These are phyloP conservation scores for Quercus cerris DNA, from an alignment of 306 rosid genomes.

Conservation along the genomic window DNA sequence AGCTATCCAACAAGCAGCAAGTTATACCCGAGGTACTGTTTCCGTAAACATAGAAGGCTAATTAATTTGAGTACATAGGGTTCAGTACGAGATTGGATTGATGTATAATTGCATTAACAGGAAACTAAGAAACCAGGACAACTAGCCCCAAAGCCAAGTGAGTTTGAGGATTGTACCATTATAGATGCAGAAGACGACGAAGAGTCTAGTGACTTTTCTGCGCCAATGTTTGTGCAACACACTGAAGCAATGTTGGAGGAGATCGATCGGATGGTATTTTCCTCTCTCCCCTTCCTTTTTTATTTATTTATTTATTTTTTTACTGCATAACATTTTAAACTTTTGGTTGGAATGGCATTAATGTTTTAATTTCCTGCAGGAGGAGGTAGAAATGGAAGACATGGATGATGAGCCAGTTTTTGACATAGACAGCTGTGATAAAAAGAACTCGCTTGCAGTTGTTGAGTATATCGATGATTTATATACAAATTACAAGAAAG, in stretches of 20 bases:
- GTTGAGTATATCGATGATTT: conserved; percentile 51
- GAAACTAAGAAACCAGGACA: conserved; percentile 20
- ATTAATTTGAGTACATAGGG: neutral
- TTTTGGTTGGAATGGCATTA: neutral
- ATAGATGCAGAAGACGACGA: conserved; percentile 36
- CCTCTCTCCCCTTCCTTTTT: neutral
- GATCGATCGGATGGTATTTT: conserved; percentile 47
- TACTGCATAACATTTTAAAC: neutral
- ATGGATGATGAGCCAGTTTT: conserved; percentile 35
- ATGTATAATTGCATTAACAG: conserved; percentile 1
- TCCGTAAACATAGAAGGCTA: neutral
- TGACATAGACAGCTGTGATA: conserved; percentile 41
- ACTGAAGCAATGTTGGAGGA: conserved; percentile 63
- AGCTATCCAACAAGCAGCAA: conserved; percentile 36
- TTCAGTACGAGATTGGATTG: neutral
- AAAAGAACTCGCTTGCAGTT: conserved; percentile 38
- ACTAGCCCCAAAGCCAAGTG: conserved; percentile 22
- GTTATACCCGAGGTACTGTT: conserved; percentile 20
- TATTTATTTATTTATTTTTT: neutral
- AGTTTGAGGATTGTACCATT: conserved; percentile 26
- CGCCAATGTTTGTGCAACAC: conserved; percentile 60
- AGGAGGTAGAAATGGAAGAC: conserved; percentile 53
- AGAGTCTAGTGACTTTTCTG: conserved; percentile 18
- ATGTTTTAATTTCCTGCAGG: conserved; percentile 20
- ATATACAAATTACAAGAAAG: conserved; percentile 37